Conservation (phyloP, 1,284 basidiomycete species). For the Papiliotrema fonsecae region DNA sequence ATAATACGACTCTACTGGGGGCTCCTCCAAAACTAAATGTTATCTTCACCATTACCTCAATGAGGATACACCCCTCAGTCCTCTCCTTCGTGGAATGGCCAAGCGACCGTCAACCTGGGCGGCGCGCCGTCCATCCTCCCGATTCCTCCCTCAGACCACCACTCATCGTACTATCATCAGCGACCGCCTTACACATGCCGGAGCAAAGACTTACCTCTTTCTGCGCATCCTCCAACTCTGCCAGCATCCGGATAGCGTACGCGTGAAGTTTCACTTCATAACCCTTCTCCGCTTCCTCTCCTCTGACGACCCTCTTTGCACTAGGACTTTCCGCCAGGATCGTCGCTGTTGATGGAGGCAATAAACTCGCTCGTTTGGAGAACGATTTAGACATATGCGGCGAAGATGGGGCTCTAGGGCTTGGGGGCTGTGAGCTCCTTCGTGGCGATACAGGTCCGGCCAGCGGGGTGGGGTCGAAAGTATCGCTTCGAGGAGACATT, state of each 20-base stretch:
- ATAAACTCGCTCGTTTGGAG: constrained; percentile 43
- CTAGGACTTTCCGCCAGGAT: constrained; percentile 1
- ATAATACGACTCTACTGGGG: too few relatives aligned
- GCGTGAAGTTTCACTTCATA: constrained; percentile 46
- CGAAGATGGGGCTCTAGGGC: constrained; percentile 29
- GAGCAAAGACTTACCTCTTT: constrained; percentile 41
- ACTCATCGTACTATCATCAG: constrained; percentile 44
- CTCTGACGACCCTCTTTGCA: constrained; percentile 3
- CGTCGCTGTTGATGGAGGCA: constrained; percentile 42
- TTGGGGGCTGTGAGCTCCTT: constrained; percentile 26
- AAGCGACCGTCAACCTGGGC: constrained; percentile 47
- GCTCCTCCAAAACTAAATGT: too few relatives aligned
- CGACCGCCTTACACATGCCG: background rate
- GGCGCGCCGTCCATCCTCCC: constrained; percentile 46
- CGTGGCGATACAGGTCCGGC: constrained; percentile 13
- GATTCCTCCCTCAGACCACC: constrained; percentile 48
- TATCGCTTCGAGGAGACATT: constrained; percentile 45
- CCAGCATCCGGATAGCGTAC: constrained; percentile 51
- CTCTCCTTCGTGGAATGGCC: constrained; percentile 49
- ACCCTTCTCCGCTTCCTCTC: constrained; percentile 16
- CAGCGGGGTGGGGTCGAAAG: constrained; percentile 40
- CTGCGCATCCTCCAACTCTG: constrained; percentile 51
- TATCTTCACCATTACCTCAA: too few relatives aligned
- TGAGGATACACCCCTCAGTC: constrained; percentile 32
- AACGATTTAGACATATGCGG: constrained; percentile 48